These are phyloP conservation scores for Aspergillus nomiae DNA, from an alignment of 2,329 filamentous ascomycete species.

Conservation along the genomic window DNA sequence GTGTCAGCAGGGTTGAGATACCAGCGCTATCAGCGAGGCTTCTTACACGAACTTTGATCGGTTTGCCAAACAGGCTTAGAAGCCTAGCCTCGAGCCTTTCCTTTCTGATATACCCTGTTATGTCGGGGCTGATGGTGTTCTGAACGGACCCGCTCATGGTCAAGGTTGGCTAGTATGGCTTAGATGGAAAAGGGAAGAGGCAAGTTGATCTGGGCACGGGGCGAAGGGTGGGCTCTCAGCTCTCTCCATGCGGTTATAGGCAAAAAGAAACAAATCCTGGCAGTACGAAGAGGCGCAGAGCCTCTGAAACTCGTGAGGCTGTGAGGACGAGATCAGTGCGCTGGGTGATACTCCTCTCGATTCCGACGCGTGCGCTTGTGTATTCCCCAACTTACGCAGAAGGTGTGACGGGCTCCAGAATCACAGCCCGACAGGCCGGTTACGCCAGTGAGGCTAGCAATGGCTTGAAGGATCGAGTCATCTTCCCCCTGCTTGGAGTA, in stretches of 20 bases:
- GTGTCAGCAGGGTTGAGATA: background rate
- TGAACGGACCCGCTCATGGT: background rate
- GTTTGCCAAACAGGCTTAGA: conserved; percentile 6
- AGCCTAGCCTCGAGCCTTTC: conserved; percentile 12
- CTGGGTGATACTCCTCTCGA: background rate
- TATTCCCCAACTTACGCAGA: background rate
- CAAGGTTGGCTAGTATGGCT: background rate
- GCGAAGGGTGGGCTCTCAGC: background rate
- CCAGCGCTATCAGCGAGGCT: background rate
- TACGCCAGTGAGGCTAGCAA: background rate
- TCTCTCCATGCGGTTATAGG: background rate
- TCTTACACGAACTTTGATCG: conserved; percentile 12
- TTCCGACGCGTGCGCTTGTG: background rate
- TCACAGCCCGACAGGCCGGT: background rate
- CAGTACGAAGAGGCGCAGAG: background rate
- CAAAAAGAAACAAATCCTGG: background rate
- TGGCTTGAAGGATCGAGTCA: background rate
- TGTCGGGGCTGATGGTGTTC: conserved; percentile 8
- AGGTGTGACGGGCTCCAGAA: background rate
- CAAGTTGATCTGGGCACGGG: background rate
- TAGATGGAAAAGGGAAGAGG: background rate
- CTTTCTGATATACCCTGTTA: conserved; percentile 13
- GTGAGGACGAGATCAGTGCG: background rate
- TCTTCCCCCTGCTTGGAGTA: background rate
- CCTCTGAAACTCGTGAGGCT: background rate